Evolutionary conservation across 2,329 filamentous ascomycete species (phyloP), one percentile per base, ranked within the genome.

Genomic region (Calonectria naviculata): DNA sequence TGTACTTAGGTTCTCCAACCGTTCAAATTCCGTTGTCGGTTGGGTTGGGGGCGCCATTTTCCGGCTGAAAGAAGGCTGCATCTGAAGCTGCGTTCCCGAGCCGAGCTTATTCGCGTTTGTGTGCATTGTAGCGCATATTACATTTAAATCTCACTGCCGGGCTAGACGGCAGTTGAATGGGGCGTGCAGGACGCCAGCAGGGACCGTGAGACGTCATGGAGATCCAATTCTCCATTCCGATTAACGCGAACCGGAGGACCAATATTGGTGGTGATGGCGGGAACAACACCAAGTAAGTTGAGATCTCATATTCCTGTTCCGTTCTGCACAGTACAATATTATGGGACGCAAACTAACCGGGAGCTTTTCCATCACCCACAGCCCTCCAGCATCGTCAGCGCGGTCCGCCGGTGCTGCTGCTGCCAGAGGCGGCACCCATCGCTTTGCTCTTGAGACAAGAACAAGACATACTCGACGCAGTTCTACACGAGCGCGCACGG

Each of bases 391-490:
- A 9, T 62, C 71, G 41, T 60, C 74, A n/a, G 70, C 69, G 28
- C 70, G 67, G 54, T 73, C 76, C 52, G 61, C 75, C 41, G 70
- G 72, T 17, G 47, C 74, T 12, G 56, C 73, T 1, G 63, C 75
- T 44, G 73, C 76, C 12, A 75, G 71, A 60, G 78, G 78, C 34
- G 78, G 80, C 19, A 82, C 80, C 10, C 80, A 83, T 79, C 78
- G 81, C 19, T 84, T 84, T 75, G 83, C 83, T 2, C 81, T 84
- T 42, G 82, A 83, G 41, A 76, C 82, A 7, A 76, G 82, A 64
- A 80, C 81, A 9, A 78, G 82, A 63, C 82, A 84, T 68, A 84
- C 83, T 8, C 78, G 83, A 17, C 80, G 82, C 26, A 84, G 83
- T 71, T 83, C 82, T 13, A 81, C 80, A 2, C 79, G 83, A 46